Evolutionary conservation across 2,329 filamentous ascomycete genomes (phyloP).

Genomic region (Bipolaris oryzae): DNA sequence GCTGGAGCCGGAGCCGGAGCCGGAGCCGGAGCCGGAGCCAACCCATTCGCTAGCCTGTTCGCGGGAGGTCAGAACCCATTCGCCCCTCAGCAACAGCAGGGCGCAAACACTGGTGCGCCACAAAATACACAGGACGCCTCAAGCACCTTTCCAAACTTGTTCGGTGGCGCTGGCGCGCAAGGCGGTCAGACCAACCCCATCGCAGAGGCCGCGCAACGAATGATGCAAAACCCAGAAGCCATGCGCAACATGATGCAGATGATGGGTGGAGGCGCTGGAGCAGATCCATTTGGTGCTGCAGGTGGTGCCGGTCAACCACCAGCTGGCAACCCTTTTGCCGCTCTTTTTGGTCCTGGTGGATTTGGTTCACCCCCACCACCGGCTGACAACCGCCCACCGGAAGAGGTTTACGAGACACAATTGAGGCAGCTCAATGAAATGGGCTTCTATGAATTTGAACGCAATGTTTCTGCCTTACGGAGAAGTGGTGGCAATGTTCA

Average conservation of each 20-base stretch:
- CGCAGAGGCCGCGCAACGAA: constrained; percentile 51
- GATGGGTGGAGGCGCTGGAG: constrained; percentile 56
- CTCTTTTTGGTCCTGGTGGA: constrained; percentile 54
- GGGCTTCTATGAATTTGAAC: constrained; percentile 97
- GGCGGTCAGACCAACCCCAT: constrained; percentile 57
- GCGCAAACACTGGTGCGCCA: constrained; percentile 29
- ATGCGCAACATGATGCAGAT: constrained; percentile 59
- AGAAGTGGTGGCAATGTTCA: constrained; percentile 93
- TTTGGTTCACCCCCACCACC: constrained; percentile 56
- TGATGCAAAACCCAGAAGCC: constrained; percentile 64
- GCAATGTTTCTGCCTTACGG: constrained; percentile 86
- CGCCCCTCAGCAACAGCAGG: constrained; percentile 31
- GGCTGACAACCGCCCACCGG: constrained; percentile 83
- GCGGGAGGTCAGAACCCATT: constrained; percentile 46
- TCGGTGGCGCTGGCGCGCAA: constrained; percentile 50
- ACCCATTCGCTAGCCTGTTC: constrained; percentile 68
- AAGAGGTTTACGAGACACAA: constrained; percentile 91
- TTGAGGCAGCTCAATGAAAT: constrained; percentile 95
- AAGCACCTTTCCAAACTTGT: constrained; percentile 57
- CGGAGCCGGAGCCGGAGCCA: constrained; percentile 40
- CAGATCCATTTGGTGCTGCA: constrained; percentile 45
- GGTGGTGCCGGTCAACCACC: constrained; percentile 37
- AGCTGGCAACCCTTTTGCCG: constrained; percentile 49
- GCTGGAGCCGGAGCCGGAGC: constrained; percentile 20
- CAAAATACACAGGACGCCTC: constrained; percentile 30